Percentiles rank a stretch among this genome's conserved stretches.
Evolutionary conservation across 163 green algal genomes (phyloP).

Genomic region (Scenedesmus sp.): DNA sequence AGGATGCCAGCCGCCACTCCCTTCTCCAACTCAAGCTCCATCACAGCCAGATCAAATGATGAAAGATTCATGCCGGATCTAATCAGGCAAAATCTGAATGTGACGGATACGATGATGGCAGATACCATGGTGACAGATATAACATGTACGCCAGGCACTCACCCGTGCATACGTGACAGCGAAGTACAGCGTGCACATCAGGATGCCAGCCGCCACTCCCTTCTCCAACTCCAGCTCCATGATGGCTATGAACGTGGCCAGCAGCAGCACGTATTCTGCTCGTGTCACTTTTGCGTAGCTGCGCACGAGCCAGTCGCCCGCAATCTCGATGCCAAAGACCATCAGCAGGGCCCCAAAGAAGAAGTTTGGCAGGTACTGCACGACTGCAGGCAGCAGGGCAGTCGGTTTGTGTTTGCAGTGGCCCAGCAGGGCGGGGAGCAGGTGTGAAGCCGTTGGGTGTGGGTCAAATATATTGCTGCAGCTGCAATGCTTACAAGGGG

Average conservation of each 20-base stretch:
- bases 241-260: constrained; percentile 81
- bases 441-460: neutral
- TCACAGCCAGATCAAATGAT: constrained; percentile 62
- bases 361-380: constrained; percentile 85
- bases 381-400: neutral
- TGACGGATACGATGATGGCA: neutral
- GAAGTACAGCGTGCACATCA: constrained; percentile 76
- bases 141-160: neutral
- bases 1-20: constrained; percentile 78
- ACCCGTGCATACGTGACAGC: constrained; percentile 73
- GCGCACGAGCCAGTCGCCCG: constrained; percentile 75
- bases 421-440: neutral
- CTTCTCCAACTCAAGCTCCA: constrained; percentile 73
- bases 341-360: constrained; percentile 87
- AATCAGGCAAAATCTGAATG: too few relatives aligned
- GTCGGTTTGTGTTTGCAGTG: neutral
- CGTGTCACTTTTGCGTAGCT: constrained; percentile 42
- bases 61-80: too few relatives aligned
- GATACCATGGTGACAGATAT: too few relatives aligned
- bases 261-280: constrained; percentile 85
- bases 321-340: constrained; percentile 89
- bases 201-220: constrained; percentile 75
- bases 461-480: too few relatives aligned
- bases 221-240: constrained; percentile 77
- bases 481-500: neutral